Percentiles rank a stretch among this genome's conserved stretches.
Conservation (phyloP, 306 rosid species). For the Cucumis melo region DNA sequence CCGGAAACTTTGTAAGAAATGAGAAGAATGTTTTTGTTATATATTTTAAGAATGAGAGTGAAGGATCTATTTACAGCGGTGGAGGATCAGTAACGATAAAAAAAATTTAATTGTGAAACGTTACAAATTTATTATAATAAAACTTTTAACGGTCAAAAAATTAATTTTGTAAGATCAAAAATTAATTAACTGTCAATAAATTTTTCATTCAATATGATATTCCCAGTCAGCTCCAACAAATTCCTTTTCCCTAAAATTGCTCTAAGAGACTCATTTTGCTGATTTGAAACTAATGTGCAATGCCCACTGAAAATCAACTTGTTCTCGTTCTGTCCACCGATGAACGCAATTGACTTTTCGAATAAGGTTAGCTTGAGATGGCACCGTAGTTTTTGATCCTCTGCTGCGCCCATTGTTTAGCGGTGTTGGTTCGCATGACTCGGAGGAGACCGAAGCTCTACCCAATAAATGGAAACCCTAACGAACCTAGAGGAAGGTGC, state of each 20-base stretch:
- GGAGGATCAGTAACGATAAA: no score
- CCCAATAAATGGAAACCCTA: slow-evolving; percentile 57
- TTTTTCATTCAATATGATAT: no score
- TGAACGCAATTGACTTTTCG: slow-evolving; percentile 54
- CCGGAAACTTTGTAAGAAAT: no score
- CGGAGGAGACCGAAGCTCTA: slow-evolving; percentile 47
- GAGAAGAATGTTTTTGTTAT: no score
- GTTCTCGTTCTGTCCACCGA: slow-evolving; percentile 57
- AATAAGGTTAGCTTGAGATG: slow-evolving; percentile 52
- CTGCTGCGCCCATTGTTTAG: slow-evolving; percentile 44
- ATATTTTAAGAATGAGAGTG: no score
- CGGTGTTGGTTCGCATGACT: slow-evolving; percentile 47
- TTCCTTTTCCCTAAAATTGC: slow-evolving; percentile 41
- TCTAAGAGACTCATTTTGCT: slow-evolving; percentile 33
- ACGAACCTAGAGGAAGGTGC: slow-evolving; percentile 56
- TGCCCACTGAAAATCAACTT: slow-evolving; percentile 37
- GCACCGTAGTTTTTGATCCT: slow-evolving; percentile 55
- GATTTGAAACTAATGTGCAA: slow-evolving; percentile 7
- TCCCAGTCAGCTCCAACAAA: slow-evolving; percentile 31
- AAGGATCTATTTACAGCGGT: no score
- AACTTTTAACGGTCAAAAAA: no score
- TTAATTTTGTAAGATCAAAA: no score
- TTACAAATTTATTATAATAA: no score
- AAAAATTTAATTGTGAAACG: no score
- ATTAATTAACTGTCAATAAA: no score